These are phyloP conservation scores for Glycine latifolia DNA, from an alignment of 306 rosid species.

Conservation along the genomic window DNA sequence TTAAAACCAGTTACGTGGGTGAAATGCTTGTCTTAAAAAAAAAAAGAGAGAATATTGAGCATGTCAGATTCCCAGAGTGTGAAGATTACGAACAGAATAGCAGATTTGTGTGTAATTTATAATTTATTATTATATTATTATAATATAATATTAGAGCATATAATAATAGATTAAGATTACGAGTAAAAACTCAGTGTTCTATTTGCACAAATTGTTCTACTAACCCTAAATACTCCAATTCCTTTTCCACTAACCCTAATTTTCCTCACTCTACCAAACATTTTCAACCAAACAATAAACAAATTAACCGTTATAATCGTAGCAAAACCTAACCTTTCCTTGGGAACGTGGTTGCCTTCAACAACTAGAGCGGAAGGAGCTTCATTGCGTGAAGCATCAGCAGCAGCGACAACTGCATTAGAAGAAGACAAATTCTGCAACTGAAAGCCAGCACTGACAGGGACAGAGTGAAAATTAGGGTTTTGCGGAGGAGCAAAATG, in stretches of 20 bases:
- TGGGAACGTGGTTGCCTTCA: constrained; percentile 56
- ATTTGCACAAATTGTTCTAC: too few relatives aligned
- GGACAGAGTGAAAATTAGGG: constrained; percentile 64
- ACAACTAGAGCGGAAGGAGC: constrained; percentile 12
- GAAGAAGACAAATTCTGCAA: neutral
- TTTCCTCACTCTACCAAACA: constrained; percentile 2
- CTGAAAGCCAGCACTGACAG: constrained; percentile 48
- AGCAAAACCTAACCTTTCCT: constrained; percentile 58
- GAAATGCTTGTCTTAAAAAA: too few relatives aligned
- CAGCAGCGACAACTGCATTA: constrained; percentile 8
- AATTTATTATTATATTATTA: too few relatives aligned
- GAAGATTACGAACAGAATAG: too few relatives aligned
- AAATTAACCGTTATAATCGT: too few relatives aligned
- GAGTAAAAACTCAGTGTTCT: neutral
- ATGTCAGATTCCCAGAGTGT: too few relatives aligned
- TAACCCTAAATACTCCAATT: constrained; percentile 5
- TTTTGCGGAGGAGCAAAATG: constrained; percentile 64
- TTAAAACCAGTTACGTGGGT: too few relatives aligned
- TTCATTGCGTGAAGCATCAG: neutral
- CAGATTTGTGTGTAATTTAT: too few relatives aligned
- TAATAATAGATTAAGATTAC: neutral
- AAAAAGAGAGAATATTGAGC: too few relatives aligned
- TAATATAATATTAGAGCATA: too few relatives aligned
- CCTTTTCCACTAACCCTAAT: neutral
- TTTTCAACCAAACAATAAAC: neutral